phyloP scores from a whole-genome alignment of 306 rosid genomes.

The Sesbania bispinosa region DNA sequence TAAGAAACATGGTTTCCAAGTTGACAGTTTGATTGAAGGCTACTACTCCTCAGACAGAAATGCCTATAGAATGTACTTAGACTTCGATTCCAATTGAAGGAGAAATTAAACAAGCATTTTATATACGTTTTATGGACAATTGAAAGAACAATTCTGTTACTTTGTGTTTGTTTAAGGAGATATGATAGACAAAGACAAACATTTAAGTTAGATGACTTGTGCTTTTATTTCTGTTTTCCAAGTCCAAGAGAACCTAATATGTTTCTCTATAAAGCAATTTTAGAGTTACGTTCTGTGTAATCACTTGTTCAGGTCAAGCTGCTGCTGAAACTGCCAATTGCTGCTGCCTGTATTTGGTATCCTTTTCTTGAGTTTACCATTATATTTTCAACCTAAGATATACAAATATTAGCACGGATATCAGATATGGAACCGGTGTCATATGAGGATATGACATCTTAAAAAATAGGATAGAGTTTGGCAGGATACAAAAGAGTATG shows the following conservation, averaged over 20 bases:
- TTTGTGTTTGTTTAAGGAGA: background rate
- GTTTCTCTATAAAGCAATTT: no score
- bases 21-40: conserved; percentile 58
- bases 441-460: background rate
- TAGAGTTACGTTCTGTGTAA: conserved; percentile 56
- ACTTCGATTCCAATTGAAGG: conserved; percentile 43
- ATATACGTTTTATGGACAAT: background rate
- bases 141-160: background rate
- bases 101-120: background rate
- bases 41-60: conserved; percentile 73
- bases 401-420: background rate
- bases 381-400: background rate
- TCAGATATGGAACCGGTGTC: background rate
- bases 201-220: background rate
- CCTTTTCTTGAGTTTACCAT: conserved; percentile 32
- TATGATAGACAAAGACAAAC: background rate
- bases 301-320: conserved; percentile 74
- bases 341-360: conserved; percentile 83
- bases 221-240: background rate
- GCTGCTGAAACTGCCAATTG: conserved; percentile 81
- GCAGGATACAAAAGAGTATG: background rate
- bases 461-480: background rate
- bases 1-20: conserved; percentile 74
- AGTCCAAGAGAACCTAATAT: background rate
- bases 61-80: conserved; percentile 85